phyloP scores from a whole-genome alignment of 176 grass and related monocot species.

The Phyllostachys edulis region DNA sequence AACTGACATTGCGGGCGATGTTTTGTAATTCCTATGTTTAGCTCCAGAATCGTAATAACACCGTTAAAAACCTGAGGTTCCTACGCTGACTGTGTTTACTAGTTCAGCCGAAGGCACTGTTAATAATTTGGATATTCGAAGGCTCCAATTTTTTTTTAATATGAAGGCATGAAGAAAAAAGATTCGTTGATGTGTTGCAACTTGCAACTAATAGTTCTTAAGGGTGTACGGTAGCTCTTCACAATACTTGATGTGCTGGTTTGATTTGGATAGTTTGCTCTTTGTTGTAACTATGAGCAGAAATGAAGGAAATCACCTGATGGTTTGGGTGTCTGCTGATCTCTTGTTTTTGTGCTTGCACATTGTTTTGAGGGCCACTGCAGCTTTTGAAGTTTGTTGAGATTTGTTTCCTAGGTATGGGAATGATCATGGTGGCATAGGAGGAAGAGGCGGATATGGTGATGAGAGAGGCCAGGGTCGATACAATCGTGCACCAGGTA shows the following conservation, averaged over 20 bases:
- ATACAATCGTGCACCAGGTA: constrained; percentile 56
- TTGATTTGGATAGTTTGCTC: background rate
- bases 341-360: background rate
- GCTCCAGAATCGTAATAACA: constrained; percentile 2
- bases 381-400: background rate
- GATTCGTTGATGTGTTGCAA: background rate
- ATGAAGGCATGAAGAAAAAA: background rate
- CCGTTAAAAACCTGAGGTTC: background rate
- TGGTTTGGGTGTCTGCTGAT: background rate
- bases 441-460: constrained; percentile 65
- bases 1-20: background rate
- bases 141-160: background rate
- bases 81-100: constrained; percentile 4
- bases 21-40: background rate
- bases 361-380: background rate
- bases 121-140: background rate
- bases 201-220: background rate
- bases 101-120: background rate
- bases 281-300: background rate
- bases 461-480: constrained; percentile 65
- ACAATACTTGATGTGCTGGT: background rate
- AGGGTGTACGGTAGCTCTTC: background rate
- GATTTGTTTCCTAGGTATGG: constrained; percentile 40
- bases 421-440: constrained; percentile 51
- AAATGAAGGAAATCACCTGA: background rate